phyloP scores from a whole-genome alignment of 73 alveolate genomes.

The Paramecium primaurelia region DNA sequence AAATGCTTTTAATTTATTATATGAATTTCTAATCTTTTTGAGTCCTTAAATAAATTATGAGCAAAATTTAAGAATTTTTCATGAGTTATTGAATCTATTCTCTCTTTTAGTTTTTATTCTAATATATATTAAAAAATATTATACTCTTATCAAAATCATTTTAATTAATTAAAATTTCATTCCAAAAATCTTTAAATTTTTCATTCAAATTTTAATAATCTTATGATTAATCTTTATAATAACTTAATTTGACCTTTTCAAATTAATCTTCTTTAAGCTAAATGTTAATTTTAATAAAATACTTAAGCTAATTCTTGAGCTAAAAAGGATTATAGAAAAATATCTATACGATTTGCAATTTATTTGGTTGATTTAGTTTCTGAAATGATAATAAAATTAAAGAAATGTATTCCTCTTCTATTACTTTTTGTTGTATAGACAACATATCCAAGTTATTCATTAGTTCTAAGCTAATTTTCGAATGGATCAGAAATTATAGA shows the following conservation, averaged over 20 bases:
- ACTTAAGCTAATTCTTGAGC: not conserved
- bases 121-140: not conserved
- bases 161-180: not conserved
- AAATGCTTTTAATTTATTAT: not conserved
- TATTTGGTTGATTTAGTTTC: conserved; percentile 36
- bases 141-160: not conserved
- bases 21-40: not conserved
- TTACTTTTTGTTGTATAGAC: conserved; percentile 18
- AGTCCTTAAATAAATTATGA: not conserved
- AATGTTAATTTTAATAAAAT: not conserved
- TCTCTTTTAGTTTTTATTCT: not conserved
- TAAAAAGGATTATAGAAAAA: not conserved
- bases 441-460: conserved; percentile 59
- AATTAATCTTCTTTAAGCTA: not conserved
- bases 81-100: conserved; percentile 4
- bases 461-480: conserved; percentile 41
- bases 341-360: not conserved
- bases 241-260: not conserved
- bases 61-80: not conserved
- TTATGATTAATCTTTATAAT: not conserved
- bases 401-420: conserved; percentile 56
- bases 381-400: conserved; percentile 8
- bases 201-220: not conserved
- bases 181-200: conserved; percentile 2
- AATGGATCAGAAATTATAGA: conserved; percentile 31